Percentiles rank a stretch among this genome's conserved stretches.
Conservation (phyloP, 2,329 filamentous ascomycete species). For the Thermothelomyces thermophilus region DNA sequence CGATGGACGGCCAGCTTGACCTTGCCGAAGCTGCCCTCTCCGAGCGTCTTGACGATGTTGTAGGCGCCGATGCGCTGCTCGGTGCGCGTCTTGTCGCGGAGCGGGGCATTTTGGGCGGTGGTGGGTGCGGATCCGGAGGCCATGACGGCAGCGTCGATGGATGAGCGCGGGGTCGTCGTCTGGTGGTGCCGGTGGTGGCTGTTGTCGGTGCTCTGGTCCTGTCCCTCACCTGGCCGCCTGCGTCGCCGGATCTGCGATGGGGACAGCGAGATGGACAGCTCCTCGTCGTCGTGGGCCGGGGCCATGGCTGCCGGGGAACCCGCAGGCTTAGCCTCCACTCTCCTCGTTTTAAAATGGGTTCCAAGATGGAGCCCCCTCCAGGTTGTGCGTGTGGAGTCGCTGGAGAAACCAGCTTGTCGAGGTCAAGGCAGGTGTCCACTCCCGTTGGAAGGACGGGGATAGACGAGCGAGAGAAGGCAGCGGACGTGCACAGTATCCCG, state of each 20-base stretch:
- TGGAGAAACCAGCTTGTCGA: not conserved
- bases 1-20: slow-evolving; percentile 94
- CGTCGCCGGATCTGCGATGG: slow-evolving; percentile 56
- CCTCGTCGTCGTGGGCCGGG: slow-evolving; percentile 58
- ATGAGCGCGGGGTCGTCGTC: slow-evolving; percentile 4
- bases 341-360: slow-evolving; percentile 5
- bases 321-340: not conserved
- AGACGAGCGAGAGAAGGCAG: no score
- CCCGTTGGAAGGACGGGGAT: not conserved
- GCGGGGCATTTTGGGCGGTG: slow-evolving; percentile 27
- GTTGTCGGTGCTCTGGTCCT: not conserved
- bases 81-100: slow-evolving; percentile 48
- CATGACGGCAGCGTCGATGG: slow-evolving; percentile 32
- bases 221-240: slow-evolving; percentile 27
- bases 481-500: no score
- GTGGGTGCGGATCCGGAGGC: slow-evolving; percentile 23
- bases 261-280: slow-evolving; percentile 71
- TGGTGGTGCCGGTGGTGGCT: slow-evolving; percentile 1
- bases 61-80: slow-evolving; percentile 90
- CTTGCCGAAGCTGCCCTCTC: slow-evolving; percentile 96
- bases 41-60: slow-evolving; percentile 80
- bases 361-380: slow-evolving; percentile 1
- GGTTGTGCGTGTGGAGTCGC: slow-evolving; percentile 11
- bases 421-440: slow-evolving; percentile 10
- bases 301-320: slow-evolving; percentile 16